Percentiles rank a stretch among this genome's conserved stretches.
These are phyloP conservation scores for Annulohypoxylon stygium DNA, from an alignment of 495 filamentous ascomycete genomes.

Conservation along the genomic window DNA sequence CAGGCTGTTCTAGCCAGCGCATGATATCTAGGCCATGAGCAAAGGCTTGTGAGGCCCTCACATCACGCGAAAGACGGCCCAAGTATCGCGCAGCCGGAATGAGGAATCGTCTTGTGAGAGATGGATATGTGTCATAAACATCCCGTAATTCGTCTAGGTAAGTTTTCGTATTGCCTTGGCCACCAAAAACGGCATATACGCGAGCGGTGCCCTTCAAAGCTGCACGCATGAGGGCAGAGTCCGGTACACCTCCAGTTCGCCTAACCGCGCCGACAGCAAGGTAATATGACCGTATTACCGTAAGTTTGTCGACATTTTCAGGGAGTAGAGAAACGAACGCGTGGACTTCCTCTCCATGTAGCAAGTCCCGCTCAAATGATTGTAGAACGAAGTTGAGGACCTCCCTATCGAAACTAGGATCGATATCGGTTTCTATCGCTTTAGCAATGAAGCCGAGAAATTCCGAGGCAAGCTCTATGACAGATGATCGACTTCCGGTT, in stretches of 20 bases:
- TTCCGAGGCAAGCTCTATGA: constrained; percentile 80
- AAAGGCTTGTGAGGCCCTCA: constrained; percentile 86
- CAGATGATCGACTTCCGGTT: constrained; percentile 85
- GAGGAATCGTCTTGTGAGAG: constrained; percentile 81
- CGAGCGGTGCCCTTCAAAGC: constrained; percentile 76
- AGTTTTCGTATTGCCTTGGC: constrained; percentile 91
- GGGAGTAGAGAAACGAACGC: constrained; percentile 79
- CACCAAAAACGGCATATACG: constrained; percentile 85
- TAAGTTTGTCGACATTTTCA: constrained; percentile 78
- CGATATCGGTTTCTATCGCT: constrained; percentile 82
- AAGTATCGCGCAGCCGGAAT: constrained; percentile 75
- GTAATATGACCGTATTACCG: constrained; percentile 82
- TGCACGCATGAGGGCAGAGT: constrained; percentile 84
- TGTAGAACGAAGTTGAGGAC: constrained; percentile 80
- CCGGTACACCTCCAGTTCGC: constrained; percentile 78
- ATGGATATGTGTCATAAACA: constrained; percentile 82
- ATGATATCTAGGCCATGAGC: constrained; percentile 86
- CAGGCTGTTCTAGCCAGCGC: constrained; percentile 82
- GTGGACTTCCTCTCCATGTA: constrained; percentile 87
- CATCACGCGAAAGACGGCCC: constrained; percentile 76
- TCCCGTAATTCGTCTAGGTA: constrained; percentile 89
- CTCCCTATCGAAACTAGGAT: constrained; percentile 77
- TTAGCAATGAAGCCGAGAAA: constrained; percentile 80
- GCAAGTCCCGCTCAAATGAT: constrained; percentile 85
- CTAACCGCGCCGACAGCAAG: constrained; percentile 77